Percentiles rank a stretch among this genome's conserved stretches.
Conservation (phyloP, 257 asterid genomes). For the Mentha longifolia region DNA sequence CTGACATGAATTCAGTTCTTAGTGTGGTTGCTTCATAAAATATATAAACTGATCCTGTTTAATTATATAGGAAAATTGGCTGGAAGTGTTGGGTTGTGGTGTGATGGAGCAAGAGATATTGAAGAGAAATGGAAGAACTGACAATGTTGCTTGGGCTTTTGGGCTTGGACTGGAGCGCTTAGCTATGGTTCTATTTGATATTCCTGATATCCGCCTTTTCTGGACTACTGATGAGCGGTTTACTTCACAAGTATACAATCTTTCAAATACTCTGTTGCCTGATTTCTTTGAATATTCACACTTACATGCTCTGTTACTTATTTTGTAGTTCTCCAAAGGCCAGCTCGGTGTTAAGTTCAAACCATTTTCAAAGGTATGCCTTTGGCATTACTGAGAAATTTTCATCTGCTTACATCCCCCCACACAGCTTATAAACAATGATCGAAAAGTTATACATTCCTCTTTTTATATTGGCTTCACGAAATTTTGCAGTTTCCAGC, state of each 20-base stretch:
- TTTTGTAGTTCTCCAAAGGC: slow-evolving; percentile 73
- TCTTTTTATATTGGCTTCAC: slow-evolving; percentile 18
- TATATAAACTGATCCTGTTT: slow-evolving; percentile 30
- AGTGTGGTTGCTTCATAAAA: slow-evolving; percentile 5
- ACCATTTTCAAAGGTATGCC: slow-evolving; percentile 41
- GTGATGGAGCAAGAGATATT: slow-evolving; percentile 97
- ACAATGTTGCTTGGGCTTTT: slow-evolving; percentile 96
- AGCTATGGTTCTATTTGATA: slow-evolving; percentile 94
- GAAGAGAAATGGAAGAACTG: slow-evolving; percentile 68
- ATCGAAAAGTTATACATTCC: not conserved
- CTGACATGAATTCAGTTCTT: not conserved
- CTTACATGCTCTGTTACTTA: slow-evolving; percentile 26
- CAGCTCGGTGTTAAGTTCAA: slow-evolving; percentile 86
- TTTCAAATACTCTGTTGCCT: not conserved
- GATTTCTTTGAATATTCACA: not conserved
- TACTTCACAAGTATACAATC: slow-evolving; percentile 80
- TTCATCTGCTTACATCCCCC: not conserved
- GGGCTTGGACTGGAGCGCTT: slow-evolving; percentile 97
- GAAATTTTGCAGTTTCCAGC: slow-evolving; percentile 76
- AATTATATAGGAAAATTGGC: slow-evolving; percentile 75
- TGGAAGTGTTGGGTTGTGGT: slow-evolving; percentile 99
- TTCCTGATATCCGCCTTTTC: slow-evolving; percentile 96
- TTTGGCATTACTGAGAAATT: slow-evolving; percentile 8
- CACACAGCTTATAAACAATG: slow-evolving; percentile 1
- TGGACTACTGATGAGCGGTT: slow-evolving; percentile 93